Evolutionary conservation across 257 asterid genomes (phyloP).

Genomic region (Datura wrightii): DNA sequence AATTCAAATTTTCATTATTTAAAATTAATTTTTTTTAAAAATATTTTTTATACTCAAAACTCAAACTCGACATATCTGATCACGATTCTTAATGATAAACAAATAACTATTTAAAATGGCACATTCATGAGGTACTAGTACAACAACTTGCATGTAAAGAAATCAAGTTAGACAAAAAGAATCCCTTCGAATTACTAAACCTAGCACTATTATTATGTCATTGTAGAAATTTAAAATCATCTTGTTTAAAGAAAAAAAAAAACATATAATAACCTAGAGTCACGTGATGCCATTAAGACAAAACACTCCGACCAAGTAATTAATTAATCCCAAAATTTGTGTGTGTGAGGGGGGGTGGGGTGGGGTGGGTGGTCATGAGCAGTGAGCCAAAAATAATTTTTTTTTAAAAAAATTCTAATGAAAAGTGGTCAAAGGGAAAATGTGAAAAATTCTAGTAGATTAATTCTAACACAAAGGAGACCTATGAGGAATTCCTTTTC

Average conservation of each 20-base stretch:
- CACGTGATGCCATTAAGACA: constrained; percentile 91
- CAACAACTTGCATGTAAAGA: constrained; percentile 22
- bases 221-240: constrained; percentile 23
- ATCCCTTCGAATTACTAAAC: constrained; percentile 17
- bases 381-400: constrained; percentile 25
- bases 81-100: background rate
- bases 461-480: constrained; percentile 80
- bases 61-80: background rate
- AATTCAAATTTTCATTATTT: background rate
- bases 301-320: constrained; percentile 92
- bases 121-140: background rate
- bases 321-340: constrained; percentile 54
- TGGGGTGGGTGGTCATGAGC: constrained; percentile 24
- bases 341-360: background rate
- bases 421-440: constrained; percentile 27
- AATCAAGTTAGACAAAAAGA: background rate
- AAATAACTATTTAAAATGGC: background rate
- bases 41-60: background rate
- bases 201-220: constrained; percentile 24
- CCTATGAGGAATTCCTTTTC: constrained; percentile 95
- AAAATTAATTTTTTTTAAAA: background rate
- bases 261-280: constrained; percentile 47
- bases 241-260: constrained; percentile 37
- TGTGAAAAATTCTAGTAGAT: background rate
- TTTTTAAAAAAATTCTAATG: background rate